phyloP scores from a whole-genome alignment of 2,329 filamentous ascomycete species.

The Cryphonectria parasitica region DNA sequence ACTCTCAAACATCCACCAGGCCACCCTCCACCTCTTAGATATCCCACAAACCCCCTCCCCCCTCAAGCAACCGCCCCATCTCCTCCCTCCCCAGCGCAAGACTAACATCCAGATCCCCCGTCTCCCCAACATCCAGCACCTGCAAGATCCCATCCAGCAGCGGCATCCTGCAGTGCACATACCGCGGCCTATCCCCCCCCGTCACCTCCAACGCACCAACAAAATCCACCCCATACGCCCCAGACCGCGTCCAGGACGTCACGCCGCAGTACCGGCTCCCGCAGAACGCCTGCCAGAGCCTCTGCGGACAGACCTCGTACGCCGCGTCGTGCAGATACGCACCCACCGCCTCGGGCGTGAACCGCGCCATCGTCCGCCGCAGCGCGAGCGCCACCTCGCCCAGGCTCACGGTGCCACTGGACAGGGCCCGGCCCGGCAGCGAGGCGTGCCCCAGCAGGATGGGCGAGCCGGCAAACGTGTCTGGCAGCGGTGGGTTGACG shows the following conservation, averaged over 20 bases:
- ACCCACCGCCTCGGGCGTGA: conserved; percentile 43
- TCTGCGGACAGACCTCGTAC: conserved; percentile 49
- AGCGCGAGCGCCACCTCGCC: conserved; percentile 39
- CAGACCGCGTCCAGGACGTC: conserved; percentile 48
- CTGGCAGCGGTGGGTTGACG: conserved; percentile 44
- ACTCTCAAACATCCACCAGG: not conserved
- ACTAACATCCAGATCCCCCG: conserved; percentile 41
- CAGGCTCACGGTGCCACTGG: conserved; percentile 9
- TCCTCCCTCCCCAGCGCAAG: conserved; percentile 39
- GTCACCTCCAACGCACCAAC: conserved; percentile 27
- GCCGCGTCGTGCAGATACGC: conserved; percentile 48
- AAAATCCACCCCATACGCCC: conserved; percentile 48
- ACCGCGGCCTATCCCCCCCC: conserved; percentile 33
- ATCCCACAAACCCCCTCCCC: conserved; percentile 33
- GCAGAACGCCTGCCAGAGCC: conserved; percentile 52
- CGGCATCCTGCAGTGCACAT: conserved; percentile 48
- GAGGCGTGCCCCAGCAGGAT: conserved; percentile 45
- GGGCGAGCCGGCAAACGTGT: conserved; percentile 49
- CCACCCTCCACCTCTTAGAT: conserved; percentile 1
- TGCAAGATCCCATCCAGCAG: conserved; percentile 47
- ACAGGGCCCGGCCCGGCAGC: not conserved
- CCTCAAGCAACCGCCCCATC: conserved; percentile 36
- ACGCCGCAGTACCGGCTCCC: conserved; percentile 47
- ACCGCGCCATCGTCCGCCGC: conserved; percentile 40
- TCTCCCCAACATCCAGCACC: conserved; percentile 42